Evolutionary conservation across 345 rosid genomes (phyloP), one percentile per base, ranked within the genome.

Genomic region (Lepidium aucheri): DNA sequence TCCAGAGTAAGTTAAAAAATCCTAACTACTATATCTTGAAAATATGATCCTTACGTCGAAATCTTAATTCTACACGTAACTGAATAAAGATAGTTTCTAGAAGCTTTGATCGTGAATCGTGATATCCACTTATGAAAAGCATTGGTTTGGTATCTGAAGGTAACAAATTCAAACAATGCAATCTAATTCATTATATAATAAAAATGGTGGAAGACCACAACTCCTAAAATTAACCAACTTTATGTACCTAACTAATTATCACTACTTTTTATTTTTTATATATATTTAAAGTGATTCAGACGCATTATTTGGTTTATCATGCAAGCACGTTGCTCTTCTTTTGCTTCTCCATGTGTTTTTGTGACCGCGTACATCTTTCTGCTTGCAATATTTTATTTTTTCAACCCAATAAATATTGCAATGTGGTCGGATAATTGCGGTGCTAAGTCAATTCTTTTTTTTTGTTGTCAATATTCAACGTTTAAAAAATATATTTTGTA

Each of bases 1-100:
- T 28, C 87, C 85, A 12, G 47, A 72, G 96, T 89, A 79, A 81
- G 87, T 66, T n/a, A 36, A 3, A 40, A 4, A 40, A 24, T 35
- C 54, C 6, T 41, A 65, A 65, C 71, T 47, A 65, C 66, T 72
- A 46, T 39, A 65, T 73, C 70, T 64, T 47, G 44, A 69, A 24
- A 70, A 11, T 10, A 16, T 67, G 24, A 66, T 53, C 17, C 28
- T n/a, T 53, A 42, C 33, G 53, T 53, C 26, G 8, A n/a, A n/a
- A n/a, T n/a, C n/a, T n/a, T n/a, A n/a, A n/a, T n/a, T n/a, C n/a
- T n/a, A n/a, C n/a, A n/a, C n/a, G n/a, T n/a, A n/a, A n/a, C n/a
- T n/a, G n/a, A n/a, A n/a, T n/a, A n/a, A n/a, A n/a, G n/a, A 39
- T 40, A 5, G 35, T 41, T 63, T 70, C 75, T 70, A 45, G 75